Percentiles rank a stretch among this genome's conserved stretches.
Evolutionary conservation across 768 basidiomycete species (phyloP).

Genomic region (Rhodocollybia butyracea): DNA sequence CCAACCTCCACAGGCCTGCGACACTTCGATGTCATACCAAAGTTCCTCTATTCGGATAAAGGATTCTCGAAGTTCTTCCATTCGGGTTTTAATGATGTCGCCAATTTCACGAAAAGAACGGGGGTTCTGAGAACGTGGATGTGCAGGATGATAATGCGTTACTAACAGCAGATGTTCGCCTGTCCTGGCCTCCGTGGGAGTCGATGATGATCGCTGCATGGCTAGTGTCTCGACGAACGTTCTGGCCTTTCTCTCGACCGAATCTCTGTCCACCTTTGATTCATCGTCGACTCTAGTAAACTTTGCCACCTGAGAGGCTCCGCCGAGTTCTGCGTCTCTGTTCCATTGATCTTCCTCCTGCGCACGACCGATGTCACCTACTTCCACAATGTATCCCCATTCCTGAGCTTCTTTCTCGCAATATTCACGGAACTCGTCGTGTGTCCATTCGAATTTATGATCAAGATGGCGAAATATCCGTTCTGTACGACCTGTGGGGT

Average conservation of each 20-base stretch:
- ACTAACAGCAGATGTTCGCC: constrained; percentile 43
- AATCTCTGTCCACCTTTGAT: constrained; percentile 25
- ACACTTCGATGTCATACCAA: constrained; percentile 48
- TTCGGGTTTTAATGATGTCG: constrained; percentile 42
- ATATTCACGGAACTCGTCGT: constrained; percentile 66
- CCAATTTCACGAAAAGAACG: constrained; percentile 44
- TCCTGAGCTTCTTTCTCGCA: constrained; percentile 51
- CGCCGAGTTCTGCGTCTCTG: constrained; percentile 60
- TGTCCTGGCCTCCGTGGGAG: neutral
- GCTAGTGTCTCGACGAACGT: constrained; percentile 23
- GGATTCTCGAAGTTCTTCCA: constrained; percentile 51
- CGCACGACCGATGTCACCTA: constrained; percentile 57
- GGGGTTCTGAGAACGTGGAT: constrained; percentile 44
- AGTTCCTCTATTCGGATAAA: constrained; percentile 48
- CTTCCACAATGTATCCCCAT: constrained; percentile 72
- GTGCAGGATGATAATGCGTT: constrained; percentile 47
- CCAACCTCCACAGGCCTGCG: constrained; percentile 55
- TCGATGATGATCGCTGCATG: constrained; percentile 4
- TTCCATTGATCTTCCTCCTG: constrained; percentile 66
- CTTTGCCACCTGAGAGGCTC: constrained; percentile 63
- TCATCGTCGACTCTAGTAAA: constrained; percentile 41
- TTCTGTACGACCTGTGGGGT: constrained; percentile 73
- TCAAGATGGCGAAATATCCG: constrained; percentile 79
- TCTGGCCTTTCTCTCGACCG: constrained; percentile 32
- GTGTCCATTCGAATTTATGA: constrained; percentile 90